phyloP scores from a whole-genome alignment of 2,329 filamentous ascomycete species.

The Talaromyces albobiverticillius region DNA sequence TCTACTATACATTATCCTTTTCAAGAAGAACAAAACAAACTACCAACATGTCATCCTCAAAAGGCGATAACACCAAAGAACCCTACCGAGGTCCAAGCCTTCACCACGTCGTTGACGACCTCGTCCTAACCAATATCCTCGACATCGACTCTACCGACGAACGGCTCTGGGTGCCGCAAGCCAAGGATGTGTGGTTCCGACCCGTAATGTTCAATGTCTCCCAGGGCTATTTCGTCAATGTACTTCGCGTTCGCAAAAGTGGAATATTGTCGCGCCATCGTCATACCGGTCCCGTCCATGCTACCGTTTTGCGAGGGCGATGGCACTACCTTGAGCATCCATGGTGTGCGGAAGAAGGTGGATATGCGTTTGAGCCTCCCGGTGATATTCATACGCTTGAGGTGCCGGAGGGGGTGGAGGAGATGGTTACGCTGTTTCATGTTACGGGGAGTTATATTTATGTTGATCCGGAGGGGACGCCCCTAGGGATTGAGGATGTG shows the following conservation, averaged over 20 bases:
- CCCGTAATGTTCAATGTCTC: conserved; percentile 30
- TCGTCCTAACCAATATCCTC: conserved; percentile 18
- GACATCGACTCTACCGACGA: conserved; percentile 28
- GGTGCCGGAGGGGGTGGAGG: conserved; percentile 31
- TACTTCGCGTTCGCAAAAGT: conserved; percentile 28
- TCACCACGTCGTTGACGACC: conserved; percentile 19
- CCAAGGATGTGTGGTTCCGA: conserved; percentile 30
- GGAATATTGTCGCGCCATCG: conserved; percentile 34
- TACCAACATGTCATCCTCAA: too few species aligned
- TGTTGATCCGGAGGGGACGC: conserved; percentile 30
- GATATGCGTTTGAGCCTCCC: conserved; percentile 34
- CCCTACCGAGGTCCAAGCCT: conserved; percentile 25
- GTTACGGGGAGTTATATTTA: conserved; percentile 37
- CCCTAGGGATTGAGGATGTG: conserved; percentile 32
- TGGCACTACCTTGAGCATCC: conserved; percentile 39
- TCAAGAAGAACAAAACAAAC: too few species aligned
- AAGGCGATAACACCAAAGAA: too few species aligned
- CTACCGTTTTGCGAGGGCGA: conserved; percentile 28
- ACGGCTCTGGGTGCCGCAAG: conserved; percentile 31
- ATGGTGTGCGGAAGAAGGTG: conserved; percentile 35
- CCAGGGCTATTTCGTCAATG: conserved; percentile 32
- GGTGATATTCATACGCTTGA: conserved; percentile 37
- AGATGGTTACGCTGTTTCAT: conserved; percentile 36
- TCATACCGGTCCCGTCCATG: conserved; percentile 33
- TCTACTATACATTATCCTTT: too few species aligned